A percentile compares a stretch with the other conserved stretches of the same genome.
Conservation (phyloP, 2,329 filamentous ascomycete genomes). For the Polychaeton citri region DNA sequence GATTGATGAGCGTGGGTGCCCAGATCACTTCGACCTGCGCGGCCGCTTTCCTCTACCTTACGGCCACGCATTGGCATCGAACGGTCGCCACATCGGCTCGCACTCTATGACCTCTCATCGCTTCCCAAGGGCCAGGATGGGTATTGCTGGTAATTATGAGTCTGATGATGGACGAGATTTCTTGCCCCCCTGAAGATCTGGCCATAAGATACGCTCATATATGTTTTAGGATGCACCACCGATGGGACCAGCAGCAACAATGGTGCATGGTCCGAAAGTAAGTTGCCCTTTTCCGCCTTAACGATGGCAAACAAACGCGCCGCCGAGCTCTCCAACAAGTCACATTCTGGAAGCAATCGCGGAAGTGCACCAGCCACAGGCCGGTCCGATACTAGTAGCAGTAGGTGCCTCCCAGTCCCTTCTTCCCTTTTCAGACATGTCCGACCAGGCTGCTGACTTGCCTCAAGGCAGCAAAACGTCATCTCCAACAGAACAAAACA, state of each 20-base stretch:
- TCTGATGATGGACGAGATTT: neutral
- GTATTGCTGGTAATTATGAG: neutral
- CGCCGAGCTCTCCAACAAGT: conserved; percentile 16
- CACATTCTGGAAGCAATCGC: conserved; percentile 1
- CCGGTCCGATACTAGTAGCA: conserved; percentile 13
- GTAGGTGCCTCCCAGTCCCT: conserved; percentile 6
- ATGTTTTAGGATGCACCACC: neutral
- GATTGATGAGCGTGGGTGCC: too few species aligned
- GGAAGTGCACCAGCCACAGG: conserved; percentile 11
- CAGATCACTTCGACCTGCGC: neutral
- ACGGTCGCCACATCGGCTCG: neutral
- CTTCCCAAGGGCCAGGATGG: neutral
- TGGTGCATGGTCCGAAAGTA: neutral
- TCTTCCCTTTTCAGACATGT: conserved; percentile 4
- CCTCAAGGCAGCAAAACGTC: conserved; percentile 12
- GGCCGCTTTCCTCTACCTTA: neutral
- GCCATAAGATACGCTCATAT: neutral
- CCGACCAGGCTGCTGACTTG: conserved; percentile 3
- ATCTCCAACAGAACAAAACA: conserved; percentile 7
- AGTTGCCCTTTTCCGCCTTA: neutral
- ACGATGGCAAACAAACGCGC: conserved; percentile 13
- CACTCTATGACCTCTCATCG: neutral
- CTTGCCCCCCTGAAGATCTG: neutral
- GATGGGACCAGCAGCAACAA: neutral
- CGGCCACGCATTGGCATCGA: conserved; percentile 1